Percentiles rank a stretch among this genome's conserved stretches.
Conservation (phyloP, 2,329 filamentous ascomycete species). For the Aurifilum marmelostoma region DNA sequence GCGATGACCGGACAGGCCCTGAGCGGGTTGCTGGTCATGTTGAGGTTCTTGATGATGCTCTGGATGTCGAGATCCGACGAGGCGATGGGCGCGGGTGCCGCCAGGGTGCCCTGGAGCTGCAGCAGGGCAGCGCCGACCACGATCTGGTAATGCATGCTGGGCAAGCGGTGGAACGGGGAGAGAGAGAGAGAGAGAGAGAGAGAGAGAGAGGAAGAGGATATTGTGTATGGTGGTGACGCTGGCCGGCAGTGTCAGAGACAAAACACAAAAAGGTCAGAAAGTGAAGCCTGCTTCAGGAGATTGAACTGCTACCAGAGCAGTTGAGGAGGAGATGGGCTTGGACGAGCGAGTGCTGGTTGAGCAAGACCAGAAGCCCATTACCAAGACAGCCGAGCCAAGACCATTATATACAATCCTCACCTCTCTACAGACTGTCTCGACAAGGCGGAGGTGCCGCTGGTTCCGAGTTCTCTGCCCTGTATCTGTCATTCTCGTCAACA, state of each 20-base stretch:
- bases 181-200: not conserved
- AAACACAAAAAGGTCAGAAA: not conserved
- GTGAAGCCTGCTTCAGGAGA: constrained; percentile 1
- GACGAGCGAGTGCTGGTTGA: constrained; percentile 6
- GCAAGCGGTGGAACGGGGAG: not conserved
- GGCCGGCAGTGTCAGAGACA: not conserved
- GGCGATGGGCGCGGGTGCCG: not conserved
- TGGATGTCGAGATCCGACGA: not conserved
- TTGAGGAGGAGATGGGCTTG: not conserved
- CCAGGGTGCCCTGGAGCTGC: constrained; percentile 3
- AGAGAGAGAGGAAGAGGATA: not conserved
- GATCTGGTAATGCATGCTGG: not conserved
- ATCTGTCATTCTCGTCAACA: not conserved
- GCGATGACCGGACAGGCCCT: not conserved
- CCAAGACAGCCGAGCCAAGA: not conserved
- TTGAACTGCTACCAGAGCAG: constrained; percentile 3
- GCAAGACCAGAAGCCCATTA: not conserved
- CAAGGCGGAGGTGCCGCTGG: not conserved
- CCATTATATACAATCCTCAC: not conserved
- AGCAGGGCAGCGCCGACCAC: not conserved
- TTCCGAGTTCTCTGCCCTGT: not conserved
- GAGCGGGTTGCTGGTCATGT: not conserved
- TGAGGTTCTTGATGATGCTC: not conserved
- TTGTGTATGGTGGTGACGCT: not conserved
- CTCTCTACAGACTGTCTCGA: not conserved